Evolutionary conservation across 345 rosid species (phyloP).

Genomic region (Salix viminalis): DNA sequence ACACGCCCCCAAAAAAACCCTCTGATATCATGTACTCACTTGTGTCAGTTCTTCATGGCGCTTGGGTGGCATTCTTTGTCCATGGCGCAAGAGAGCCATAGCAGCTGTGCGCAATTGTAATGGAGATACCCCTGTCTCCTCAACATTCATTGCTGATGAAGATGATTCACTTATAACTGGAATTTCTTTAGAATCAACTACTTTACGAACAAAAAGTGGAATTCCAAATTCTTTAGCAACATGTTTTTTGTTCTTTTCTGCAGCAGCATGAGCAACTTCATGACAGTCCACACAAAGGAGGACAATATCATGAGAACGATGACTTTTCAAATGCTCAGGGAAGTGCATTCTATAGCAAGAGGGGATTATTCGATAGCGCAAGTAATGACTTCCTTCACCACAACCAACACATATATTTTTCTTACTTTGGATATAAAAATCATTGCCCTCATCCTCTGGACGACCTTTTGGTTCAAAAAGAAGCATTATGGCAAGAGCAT

Average conservation of each 20-base stretch:
- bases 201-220: slow-evolving; percentile 82
- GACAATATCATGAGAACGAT: slow-evolving; percentile 97
- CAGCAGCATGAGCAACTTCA: slow-evolving; percentile 92
- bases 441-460: slow-evolving; percentile 96
- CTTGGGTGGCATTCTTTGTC: slow-evolving; percentile 68
- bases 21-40: slow-evolving; percentile 32
- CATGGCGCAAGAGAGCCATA: slow-evolving; percentile 92
- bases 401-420: slow-evolving; percentile 90
- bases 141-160: slow-evolving; percentile 33
- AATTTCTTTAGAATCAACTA: slow-evolving; percentile 51
- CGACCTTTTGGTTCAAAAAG: slow-evolving; percentile 94
- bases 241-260: slow-evolving; percentile 78
- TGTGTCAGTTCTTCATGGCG: slow-evolving; percentile 71
- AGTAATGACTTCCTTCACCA: slow-evolving; percentile 90
- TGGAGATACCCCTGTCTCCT: slow-evolving; percentile 83
- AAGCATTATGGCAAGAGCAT: slow-evolving; percentile 87
- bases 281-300: slow-evolving; percentile 96
- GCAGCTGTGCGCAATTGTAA: slow-evolving; percentile 86
- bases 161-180: slow-evolving; percentile 33
- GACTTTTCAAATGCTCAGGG: slow-evolving; percentile 96
- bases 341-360: slow-evolving; percentile 95
- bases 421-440: slow-evolving; percentile 90
- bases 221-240: slow-evolving; percentile 72
- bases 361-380: slow-evolving; percentile 89
- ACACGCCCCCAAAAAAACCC: background rate